Base-by-base conservation (phyloP, 177 flowering plant species). In the Telopea speciosissima region DNA sequence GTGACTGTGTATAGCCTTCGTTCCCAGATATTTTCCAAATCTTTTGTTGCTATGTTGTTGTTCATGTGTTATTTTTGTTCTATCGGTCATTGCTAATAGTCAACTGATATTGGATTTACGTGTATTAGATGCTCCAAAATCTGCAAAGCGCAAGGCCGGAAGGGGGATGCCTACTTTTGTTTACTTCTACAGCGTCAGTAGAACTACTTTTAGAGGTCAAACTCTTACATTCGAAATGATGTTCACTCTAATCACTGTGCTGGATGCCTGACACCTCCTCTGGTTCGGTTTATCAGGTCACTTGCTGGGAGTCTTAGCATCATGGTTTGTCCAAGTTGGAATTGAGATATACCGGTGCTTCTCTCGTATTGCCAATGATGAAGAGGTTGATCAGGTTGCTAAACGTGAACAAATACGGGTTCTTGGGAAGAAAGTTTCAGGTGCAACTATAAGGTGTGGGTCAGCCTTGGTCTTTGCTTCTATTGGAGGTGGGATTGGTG, bases 391-490 rank as follows among this genome's bases (percentile, higher is more conserved):
- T 19, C 62, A 64, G n/a, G 81, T 77, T 19, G 78, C 81, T 59
- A 74, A 58, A 58, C 67, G 65, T 62, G 85, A 86, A 70, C 74
- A 82, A 76, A 68, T 84, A 16, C 76, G 69, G 73, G 33, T 82
- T 68, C 90, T 92, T 25, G 80, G 84, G 63, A 85, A 73, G 79
- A 95, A 83, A 77, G 73, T 89, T 42, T 70, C 65, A 17, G 66
- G 79, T 44, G 72, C 80, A 33, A 89, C 92, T 59, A 31, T 93
- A 45, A 83, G 83, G 81, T 89, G 97, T 73, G 75, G 88, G 65
- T 75, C 93, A 60, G 90, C 99, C 5, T 84, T 92, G n/a, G 70
- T 90, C 66, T 93, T 90, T 81, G 99, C 97, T 62, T 85, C 97
- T 36, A 77, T 95, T 67, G 99, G 97, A 68, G 99, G 94, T 16